phyloP scores from a whole-genome alignment of 2,329 filamentous ascomycete genomes.

The Albifimbria verrucaria region DNA sequence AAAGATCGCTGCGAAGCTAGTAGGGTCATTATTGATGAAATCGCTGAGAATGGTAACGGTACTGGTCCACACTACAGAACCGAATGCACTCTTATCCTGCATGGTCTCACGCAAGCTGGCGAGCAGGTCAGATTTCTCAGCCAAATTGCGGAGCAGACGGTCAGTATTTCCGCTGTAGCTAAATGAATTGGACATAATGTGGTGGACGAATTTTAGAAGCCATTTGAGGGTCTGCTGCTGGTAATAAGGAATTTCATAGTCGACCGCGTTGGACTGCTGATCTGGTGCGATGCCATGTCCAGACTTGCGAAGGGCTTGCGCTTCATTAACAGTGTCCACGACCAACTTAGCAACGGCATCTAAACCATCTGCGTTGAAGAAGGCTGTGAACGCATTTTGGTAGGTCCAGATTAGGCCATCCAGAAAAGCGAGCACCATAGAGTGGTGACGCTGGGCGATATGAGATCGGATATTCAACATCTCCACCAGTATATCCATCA shows the following conservation, averaged over 20 bases:
- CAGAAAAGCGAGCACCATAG: slow-evolving; percentile 80
- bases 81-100: slow-evolving; percentile 74
- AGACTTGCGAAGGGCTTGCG: slow-evolving; percentile 61
- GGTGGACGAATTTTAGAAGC: slow-evolving; percentile 93
- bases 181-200: slow-evolving; percentile 81
- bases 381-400: slow-evolving; percentile 76
- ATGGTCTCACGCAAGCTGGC: slow-evolving; percentile 77
- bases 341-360: slow-evolving; percentile 89
- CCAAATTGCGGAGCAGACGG: slow-evolving; percentile 84
- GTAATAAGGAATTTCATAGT: slow-evolving; percentile 91
- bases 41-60: slow-evolving; percentile 88
- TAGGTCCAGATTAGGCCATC: slow-evolving; percentile 85
- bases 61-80: slow-evolving; percentile 93
- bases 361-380: slow-evolving; percentile 79
- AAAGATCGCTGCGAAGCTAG: slow-evolving; percentile 91
- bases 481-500: slow-evolving; percentile 88
- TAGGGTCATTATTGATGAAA: slow-evolving; percentile 98
- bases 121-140: slow-evolving; percentile 86
- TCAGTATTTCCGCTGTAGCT: slow-evolving; percentile 77
- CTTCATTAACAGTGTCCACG: slow-evolving; percentile 70
- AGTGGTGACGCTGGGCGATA: slow-evolving; percentile 79
- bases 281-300: slow-evolving; percentile 69
- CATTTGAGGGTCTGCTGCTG: slow-evolving; percentile 92
- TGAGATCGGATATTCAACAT: slow-evolving; percentile 78
- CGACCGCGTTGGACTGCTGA: slow-evolving; percentile 74